Percentiles rank a stretch among this genome's conserved stretches.
Conservation (phyloP, 768 basidiomycete genomes). For the Candolleomyces aberdarensis region DNA sequence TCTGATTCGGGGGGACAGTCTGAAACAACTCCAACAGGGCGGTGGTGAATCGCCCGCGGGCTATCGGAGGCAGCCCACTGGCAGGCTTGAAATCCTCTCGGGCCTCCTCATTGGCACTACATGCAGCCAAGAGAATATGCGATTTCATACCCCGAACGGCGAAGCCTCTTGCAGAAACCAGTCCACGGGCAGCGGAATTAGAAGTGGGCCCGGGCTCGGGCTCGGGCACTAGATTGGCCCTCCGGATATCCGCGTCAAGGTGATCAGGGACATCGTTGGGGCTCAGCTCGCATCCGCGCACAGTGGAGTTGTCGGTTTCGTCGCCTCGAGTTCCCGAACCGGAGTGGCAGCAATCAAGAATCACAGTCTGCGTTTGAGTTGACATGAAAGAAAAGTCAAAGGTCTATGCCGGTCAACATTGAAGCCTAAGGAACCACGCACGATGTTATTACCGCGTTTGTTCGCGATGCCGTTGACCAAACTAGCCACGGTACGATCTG, state of each 20-base stretch:
- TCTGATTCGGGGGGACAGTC: slow-evolving; percentile 16
- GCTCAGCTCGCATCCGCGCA: not conserved
- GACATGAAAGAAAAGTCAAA: not conserved
- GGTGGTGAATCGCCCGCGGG: slow-evolving; percentile 27
- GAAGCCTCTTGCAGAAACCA: slow-evolving; percentile 6
- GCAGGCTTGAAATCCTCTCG: not conserved
- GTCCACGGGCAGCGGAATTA: not conserved
- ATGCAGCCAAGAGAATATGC: slow-evolving; percentile 42
- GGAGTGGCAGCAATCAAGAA: slow-evolving; percentile 46
- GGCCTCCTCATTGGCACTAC: slow-evolving; percentile 33
- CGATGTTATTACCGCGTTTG: slow-evolving; percentile 42
- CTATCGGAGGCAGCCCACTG: too few species aligned
- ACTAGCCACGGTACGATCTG: slow-evolving; percentile 38
- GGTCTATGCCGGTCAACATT: not conserved
- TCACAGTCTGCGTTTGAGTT: slow-evolving; percentile 31
- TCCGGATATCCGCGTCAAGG: slow-evolving; percentile 23
- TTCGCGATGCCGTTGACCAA: slow-evolving; percentile 35
- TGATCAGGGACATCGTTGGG: slow-evolving; percentile 10
- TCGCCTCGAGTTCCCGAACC: slow-evolving; percentile 28
- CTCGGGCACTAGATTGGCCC: not conserved
- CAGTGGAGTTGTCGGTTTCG: not conserved
- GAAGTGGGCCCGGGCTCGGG: too few species aligned
- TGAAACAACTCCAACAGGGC: slow-evolving; percentile 24
- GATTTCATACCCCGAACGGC: slow-evolving; percentile 25
- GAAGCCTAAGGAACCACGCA: slow-evolving; percentile 13